Evolutionary conservation across 352 stramenopile genomes (phyloP), one percentile per base, ranked within the genome.

Genomic region (Pythium sukuiense): DNA sequence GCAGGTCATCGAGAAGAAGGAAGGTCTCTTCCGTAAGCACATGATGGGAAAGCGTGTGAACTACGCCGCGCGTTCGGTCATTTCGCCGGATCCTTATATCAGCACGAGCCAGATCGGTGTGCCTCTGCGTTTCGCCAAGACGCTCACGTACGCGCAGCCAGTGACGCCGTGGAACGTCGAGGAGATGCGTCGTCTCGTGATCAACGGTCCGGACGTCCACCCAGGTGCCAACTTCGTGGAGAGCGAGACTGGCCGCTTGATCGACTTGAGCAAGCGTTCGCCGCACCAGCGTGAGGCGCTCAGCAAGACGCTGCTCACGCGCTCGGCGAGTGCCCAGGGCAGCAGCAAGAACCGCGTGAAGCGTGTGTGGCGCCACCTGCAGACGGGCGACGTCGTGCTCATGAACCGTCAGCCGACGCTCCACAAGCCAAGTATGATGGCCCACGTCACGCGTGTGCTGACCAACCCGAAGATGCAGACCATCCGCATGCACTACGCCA

Each of bases 341-440:
- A 76, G 78, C 27, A 92, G 85, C 71, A 92, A 94, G 73, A 86
- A 94, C 72, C 85, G 87, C 30, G 90, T 97, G 46, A 98, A 98
- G 73, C 96, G 95, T 32, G 98, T 99, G 48, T 99, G 97, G 82
- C 83, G 98, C 39, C 98, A 99, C 78, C 76, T 99, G 27, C 86
- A 96, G 64, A 97, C 98, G 62, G 97, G 98, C 18, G 98, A 99
- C 72, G 96, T 99, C 69, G 93, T 99, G 69, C 79, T 99, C 26
- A 98, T 99, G 85, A 99, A 99, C 87, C 93, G 98, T 65, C 89
- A 99, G 88, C 98, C 98, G 48, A 99, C 98, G n/a, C 80, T 99
- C 26, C 98, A 99, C 85, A 99, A 99, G 82, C 97, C 98, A 12
- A 97, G 93, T 74, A 99, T 99, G 85, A 99, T 99, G 98, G 98